Conservation (phyloP, 177 flowering plant species). For the Vitis hybrid region DNA sequence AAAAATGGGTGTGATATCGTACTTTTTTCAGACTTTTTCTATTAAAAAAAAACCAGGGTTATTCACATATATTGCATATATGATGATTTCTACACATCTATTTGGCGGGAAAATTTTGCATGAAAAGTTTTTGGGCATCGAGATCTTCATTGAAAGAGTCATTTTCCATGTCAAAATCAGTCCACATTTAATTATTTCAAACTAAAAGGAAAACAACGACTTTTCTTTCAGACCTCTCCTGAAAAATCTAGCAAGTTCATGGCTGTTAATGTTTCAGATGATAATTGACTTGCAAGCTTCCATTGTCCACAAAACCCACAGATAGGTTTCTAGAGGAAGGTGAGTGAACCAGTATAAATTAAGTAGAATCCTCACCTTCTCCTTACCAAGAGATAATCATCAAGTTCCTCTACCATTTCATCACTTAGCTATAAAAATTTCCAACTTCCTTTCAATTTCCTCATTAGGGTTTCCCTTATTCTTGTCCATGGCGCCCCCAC, state of each 20-base stretch:
- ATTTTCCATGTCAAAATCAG: too few relatives aligned
- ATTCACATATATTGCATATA: too few relatives aligned
- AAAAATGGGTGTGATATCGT: too few relatives aligned
- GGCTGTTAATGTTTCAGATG: conserved; percentile 14
- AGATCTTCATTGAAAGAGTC: too few relatives aligned
- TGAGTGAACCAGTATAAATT: conserved; percentile 21
- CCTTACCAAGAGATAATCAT: background rate
- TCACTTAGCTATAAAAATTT: background rate
- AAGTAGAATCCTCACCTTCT: background rate
- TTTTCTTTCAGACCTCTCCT: conserved; percentile 6
- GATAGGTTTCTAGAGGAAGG: background rate
- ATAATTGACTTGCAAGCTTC: conserved; percentile 23
- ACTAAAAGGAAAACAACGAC: background rate
- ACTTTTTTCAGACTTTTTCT: too few relatives aligned
- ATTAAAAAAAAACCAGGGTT: too few relatives aligned
- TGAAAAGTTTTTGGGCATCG: too few relatives aligned
- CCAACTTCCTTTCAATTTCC: background rate
- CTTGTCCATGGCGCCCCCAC: conserved; percentile 57
- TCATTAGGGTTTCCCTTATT: background rate
- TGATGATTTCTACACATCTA: too few relatives aligned
- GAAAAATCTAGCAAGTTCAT: conserved; percentile 26
- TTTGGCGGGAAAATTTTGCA: too few relatives aligned
- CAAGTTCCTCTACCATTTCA: background rate
- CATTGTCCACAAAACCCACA: conserved; percentile 27
- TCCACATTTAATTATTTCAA: background rate